Evolutionary conservation across 257 asterid genomes (phyloP).

Genomic region (Salvia hispanica): DNA sequence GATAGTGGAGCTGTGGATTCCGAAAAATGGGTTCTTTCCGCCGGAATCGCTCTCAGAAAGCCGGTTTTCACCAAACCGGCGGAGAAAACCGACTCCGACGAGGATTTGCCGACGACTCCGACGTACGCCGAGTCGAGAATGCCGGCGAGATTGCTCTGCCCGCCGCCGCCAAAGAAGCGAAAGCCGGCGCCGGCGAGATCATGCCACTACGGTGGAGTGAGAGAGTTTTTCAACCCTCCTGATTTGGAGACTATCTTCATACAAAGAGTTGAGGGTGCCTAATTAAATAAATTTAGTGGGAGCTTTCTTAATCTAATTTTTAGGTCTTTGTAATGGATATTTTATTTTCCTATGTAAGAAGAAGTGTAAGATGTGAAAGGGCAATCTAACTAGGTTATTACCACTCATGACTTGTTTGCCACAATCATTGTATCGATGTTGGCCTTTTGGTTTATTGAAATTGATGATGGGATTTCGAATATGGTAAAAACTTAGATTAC

Average conservation of each 20-base stretch:
- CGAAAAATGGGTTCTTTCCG: conserved; percentile 42
- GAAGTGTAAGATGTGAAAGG: conserved; percentile 29
- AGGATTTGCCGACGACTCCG: conserved; percentile 44
- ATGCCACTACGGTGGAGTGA: conserved; percentile 38
- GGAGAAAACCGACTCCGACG: conserved; percentile 30
- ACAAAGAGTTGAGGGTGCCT: conserved; percentile 29
- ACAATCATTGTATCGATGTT: neutral
- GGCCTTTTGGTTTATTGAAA: neutral
- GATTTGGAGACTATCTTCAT: conserved; percentile 48
- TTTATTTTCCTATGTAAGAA: conserved; percentile 1
- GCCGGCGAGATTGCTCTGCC: conserved; percentile 35
- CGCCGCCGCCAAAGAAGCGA: conserved; percentile 51
- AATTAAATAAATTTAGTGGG: too few relatives aligned
- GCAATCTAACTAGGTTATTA: conserved; percentile 18
- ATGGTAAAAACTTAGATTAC: neutral
- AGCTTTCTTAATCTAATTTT: too few relatives aligned
- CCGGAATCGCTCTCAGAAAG: conserved; percentile 36
- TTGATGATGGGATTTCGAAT: conserved; percentile 15
- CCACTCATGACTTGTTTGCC: neutral
- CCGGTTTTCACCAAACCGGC: conserved; percentile 37
- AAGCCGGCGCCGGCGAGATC: conserved; percentile 37
- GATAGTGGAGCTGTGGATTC: conserved; percentile 26
- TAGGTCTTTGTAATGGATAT: neutral
- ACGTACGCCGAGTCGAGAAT: conserved; percentile 45
- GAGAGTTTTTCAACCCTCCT: conserved; percentile 49